Evolutionary conservation across 1,284 basidiomycete genomes (phyloP), one percentile per base, ranked within the genome.

Genomic region (Trichosporon sp.): DNA sequence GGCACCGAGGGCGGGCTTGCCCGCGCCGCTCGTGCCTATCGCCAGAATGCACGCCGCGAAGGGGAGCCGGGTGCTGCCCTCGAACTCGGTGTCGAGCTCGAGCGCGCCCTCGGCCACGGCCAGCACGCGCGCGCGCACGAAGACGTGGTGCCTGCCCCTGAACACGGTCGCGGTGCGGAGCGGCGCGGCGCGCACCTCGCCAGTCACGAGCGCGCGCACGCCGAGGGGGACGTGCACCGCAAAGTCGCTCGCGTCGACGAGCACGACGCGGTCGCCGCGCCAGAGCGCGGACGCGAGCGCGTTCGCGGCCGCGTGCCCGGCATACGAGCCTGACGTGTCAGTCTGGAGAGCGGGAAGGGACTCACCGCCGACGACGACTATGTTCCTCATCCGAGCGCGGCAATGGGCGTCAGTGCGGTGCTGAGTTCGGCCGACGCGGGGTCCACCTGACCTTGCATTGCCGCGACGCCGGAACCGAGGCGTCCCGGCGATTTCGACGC

Each of bases 1-100:
- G 32, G 98, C 91, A 76, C 98, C 95, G 62, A 90, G 90, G 18
- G 87, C 79, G 6, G 96, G 96, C 15, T 94, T 92, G n/a, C 83
- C 79, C 1, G 80, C 80, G 7, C 73, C 68, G 3, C 65, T 68
- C 2, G 80, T 72, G 2, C 82, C 82, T 1, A 78, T 79, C 3
- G 81, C 80, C 27, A 83, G 47, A 42, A 81, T 68, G 62, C 74
- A 75, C 76, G 74, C 75, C 76, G 78, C 80, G 71, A 83, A 85
- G 0, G 76, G 53, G 1, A 85, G 68, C 67, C 75, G 75, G 11
- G 58, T 77, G 27, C 72, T 75, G 2, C 81, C 82, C 67, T 83
- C 79, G 60, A 80, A 81, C 13, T 76, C 70, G 44, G 75, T 75
- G 67, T 84, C 81, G 7, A 85, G 69, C 1, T 78, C 70, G 18